Conservation (phyloP, 2,329 filamentous ascomycete species). For the Cercospora nicotianae region DNA sequence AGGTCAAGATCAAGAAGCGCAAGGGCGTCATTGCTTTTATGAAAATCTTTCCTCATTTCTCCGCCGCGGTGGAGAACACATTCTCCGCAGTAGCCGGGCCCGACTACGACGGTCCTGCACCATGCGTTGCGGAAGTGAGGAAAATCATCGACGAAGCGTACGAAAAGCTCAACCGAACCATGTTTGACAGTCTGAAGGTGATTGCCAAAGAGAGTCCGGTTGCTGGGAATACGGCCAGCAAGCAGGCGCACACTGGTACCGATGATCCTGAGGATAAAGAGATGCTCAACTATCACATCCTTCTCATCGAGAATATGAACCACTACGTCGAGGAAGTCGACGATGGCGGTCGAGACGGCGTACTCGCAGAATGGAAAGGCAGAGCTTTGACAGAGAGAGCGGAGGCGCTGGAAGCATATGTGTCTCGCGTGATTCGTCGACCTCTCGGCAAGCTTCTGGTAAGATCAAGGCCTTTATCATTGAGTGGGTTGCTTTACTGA, state of each 20-base stretch:
- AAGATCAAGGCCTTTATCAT: conserved; percentile 29
- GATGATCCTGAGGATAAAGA: conserved; percentile 89
- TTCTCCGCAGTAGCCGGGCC: conserved; percentile 52
- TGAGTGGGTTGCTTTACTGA: conserved; percentile 10
- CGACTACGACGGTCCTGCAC: conserved; percentile 50
- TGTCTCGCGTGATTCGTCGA: conserved; percentile 82
- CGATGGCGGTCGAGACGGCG: conserved; percentile 60
- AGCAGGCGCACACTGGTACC: conserved; percentile 40
- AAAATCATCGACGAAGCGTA: conserved; percentile 84
- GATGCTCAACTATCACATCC: conserved; percentile 92
- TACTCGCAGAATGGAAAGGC: conserved; percentile 79
- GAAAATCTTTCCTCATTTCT: conserved; percentile 86
- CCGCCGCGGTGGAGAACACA: conserved; percentile 80
- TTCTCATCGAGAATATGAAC: conserved; percentile 98
- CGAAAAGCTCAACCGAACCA: conserved; percentile 81
- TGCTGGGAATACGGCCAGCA: conserved; percentile 53
- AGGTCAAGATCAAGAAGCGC: conserved; percentile 98
- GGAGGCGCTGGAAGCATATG: conserved; percentile 85
- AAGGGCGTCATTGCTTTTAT: conserved; percentile 96
- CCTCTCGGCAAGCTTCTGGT: conserved; percentile 82
- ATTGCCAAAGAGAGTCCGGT: conserved; percentile 73
- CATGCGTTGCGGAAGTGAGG: conserved; percentile 62
- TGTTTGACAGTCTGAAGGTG: conserved; percentile 96
- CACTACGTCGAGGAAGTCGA: conserved; percentile 94
- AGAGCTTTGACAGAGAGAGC: conserved; percentile 75